phyloP scores from a whole-genome alignment of 2,329 filamentous ascomycete species.

The Botrytis fabae region DNA sequence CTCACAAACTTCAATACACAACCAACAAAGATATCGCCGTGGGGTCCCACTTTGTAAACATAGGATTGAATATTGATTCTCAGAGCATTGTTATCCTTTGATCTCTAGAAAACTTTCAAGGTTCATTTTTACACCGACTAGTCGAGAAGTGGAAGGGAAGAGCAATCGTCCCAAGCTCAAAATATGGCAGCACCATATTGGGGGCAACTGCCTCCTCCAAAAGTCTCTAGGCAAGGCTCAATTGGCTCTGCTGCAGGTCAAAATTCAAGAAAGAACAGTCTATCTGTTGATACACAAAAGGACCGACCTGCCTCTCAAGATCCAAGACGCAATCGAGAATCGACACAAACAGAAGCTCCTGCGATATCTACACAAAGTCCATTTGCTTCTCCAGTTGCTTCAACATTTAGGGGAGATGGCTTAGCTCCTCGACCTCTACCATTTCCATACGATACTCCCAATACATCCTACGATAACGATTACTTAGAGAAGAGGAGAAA shows the following conservation, averaged over 20 bases:
- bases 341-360: constrained; percentile 57
- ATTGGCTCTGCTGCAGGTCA: constrained; percentile 42
- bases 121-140: constrained; percentile 13
- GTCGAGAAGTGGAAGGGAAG: neutral
- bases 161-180: neutral
- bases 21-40: neutral
- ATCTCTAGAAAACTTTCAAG: neutral
- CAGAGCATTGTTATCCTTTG: too few species aligned
- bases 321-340: constrained; percentile 42
- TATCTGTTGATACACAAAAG: constrained; percentile 33
- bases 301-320: constrained; percentile 45
- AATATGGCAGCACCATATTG: constrained; percentile 48
- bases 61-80: neutral
- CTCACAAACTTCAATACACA: constrained; percentile 8
- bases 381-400: constrained; percentile 54
- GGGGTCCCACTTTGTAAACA: neutral
- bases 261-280: constrained; percentile 27
- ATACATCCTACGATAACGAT: constrained; percentile 43
- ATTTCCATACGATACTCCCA: constrained; percentile 48
- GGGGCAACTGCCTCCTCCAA: constrained; percentile 57
- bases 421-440: constrained; percentile 62
- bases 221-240: constrained; percentile 41
- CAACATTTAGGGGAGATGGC: constrained; percentile 53
- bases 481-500: constrained; percentile 47
- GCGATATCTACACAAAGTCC: constrained; percentile 61